Base-by-base conservation (phyloP, 306 rosid genomes). In the Lathyrus aphaca region DNA sequence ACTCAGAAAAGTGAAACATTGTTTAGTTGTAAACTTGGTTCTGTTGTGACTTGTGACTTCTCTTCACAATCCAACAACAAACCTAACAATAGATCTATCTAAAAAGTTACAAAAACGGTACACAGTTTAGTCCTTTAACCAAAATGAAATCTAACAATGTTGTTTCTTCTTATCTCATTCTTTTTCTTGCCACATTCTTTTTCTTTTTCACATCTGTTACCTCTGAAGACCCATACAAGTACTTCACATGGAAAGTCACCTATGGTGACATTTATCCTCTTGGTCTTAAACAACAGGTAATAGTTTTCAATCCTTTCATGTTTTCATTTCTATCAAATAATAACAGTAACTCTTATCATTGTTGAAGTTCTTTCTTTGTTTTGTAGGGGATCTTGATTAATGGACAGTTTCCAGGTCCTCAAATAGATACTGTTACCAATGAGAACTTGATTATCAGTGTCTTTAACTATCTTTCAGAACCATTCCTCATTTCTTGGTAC, bases 341-440 rank as follows among this genome's bases (percentile, higher is more conserved):
- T 11, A 5, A 6, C 29, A n/a, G 10, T 75, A 56, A 64, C 70
- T 25, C 3, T 30, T 66, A 10, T 40, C 16, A 64, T 50, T 54
- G 16, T 54, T 23, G 8, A 54, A 11, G 2, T 14, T 56, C 6
- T 29, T 56, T 56, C 27, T 32, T 35, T 32, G 14, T 56, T 71
- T 55, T 80, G 79, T 86, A 94, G 98, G 98, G 91, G 70, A 94
- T 94, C 74, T 86, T 94, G 86, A 90, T 94, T 68, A 94, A 94
- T 73, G 95, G 95, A 9, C 98, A 94, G 78, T 94, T 94, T 74
- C 99, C 99, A 0, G 99, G 99, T 59, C 99, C 99, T 54, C 95
- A 94, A 60, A 94, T 94, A n/a, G 97, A 94, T 13, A 92, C 99
- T 54, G 84, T 94, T 46, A 94, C 99, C 3, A 94, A 94, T 82